phyloP scores from a whole-genome alignment of 2,329 filamentous ascomycete genomes.

The Penicillium paneum region DNA sequence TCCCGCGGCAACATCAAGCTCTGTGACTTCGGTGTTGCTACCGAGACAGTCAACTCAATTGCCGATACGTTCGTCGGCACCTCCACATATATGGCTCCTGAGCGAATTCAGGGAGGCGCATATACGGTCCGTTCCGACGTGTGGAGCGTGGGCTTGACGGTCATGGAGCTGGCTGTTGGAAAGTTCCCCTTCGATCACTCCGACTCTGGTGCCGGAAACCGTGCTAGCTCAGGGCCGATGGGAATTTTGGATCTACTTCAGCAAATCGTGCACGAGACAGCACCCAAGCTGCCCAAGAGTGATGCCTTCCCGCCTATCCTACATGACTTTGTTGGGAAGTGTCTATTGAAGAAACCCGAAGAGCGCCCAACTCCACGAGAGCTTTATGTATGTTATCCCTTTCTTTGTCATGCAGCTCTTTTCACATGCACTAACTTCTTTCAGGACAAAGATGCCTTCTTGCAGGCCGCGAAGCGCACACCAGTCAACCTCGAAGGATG shows the following conservation, averaged over 20 bases:
- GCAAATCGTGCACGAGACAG: constrained; percentile 95
- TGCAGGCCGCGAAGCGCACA: constrained; percentile 93
- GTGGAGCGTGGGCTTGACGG: constrained; percentile 91
- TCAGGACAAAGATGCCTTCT: constrained; percentile 87
- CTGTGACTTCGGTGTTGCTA: constrained; percentile 98
- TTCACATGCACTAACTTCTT: constrained; percentile 15
- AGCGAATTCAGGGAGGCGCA: constrained; percentile 92
- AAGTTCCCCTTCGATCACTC: constrained; percentile 89
- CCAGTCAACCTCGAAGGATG: constrained; percentile 91
- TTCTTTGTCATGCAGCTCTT: not conserved
- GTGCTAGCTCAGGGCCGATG: constrained; percentile 69
- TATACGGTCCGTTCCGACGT: constrained; percentile 99
- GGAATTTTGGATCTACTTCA: constrained; percentile 94
- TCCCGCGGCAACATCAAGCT: constrained; percentile 93
- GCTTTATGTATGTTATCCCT: constrained; percentile 67
- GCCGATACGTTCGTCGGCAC: constrained; percentile 98
- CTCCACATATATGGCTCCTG: constrained; percentile 98
- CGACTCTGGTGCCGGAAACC: constrained; percentile 70
- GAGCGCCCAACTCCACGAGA: constrained; percentile 89
- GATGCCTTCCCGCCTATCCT: constrained; percentile 94
- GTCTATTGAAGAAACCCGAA: constrained; percentile 83
- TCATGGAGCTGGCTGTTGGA: constrained; percentile 97
- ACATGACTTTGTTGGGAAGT: constrained; percentile 96
- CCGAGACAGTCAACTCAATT: constrained; percentile 95
- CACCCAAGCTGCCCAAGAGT: constrained; percentile 89